Conservation (phyloP, 805 yeast species). For the Wickerhamomyces alni region DNA sequence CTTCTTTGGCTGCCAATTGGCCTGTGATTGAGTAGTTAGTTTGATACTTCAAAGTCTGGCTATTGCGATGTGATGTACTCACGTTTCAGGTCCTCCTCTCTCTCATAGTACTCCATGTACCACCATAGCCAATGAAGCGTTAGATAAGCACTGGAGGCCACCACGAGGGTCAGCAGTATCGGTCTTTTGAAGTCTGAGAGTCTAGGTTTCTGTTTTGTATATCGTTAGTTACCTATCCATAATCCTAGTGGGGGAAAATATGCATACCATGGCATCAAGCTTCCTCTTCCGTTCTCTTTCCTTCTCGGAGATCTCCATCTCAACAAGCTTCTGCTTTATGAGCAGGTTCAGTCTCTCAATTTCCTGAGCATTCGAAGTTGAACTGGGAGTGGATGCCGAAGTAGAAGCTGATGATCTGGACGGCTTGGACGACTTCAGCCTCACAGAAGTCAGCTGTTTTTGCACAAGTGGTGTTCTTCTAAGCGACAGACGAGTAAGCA, state of each 20-base stretch:
- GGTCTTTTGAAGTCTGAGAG: conserved; percentile 23
- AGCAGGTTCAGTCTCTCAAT: conserved; percentile 18
- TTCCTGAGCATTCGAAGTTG: conserved; percentile 14
- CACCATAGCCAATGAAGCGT: conserved; percentile 21
- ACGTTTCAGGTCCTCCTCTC: conserved; percentile 17
- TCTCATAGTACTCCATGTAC: conserved; percentile 16
- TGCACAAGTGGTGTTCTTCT: no score
- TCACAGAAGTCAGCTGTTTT: neutral
- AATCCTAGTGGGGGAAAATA: no score
- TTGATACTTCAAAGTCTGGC: neutral
- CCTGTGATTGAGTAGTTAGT: conserved; percentile 9
- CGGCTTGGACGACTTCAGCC: no score
- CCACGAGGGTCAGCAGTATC: conserved; percentile 14
- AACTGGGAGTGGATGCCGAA: no score
- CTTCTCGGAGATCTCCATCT: conserved; percentile 15
- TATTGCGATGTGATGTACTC: conserved; percentile 2
- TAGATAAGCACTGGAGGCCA: conserved; percentile 20
- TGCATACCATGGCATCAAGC: conserved; percentile 10
- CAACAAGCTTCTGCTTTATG: conserved; percentile 16
- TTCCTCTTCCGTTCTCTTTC: conserved; percentile 8
- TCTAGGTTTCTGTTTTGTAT: conserved; percentile 15
- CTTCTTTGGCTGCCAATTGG: conserved; percentile 9
- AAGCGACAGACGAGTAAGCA: no score
- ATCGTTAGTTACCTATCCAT: no score
- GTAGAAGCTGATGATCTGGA: no score